phyloP scores from a whole-genome alignment of 345 rosid species.

The Moringa oleifera region DNA sequence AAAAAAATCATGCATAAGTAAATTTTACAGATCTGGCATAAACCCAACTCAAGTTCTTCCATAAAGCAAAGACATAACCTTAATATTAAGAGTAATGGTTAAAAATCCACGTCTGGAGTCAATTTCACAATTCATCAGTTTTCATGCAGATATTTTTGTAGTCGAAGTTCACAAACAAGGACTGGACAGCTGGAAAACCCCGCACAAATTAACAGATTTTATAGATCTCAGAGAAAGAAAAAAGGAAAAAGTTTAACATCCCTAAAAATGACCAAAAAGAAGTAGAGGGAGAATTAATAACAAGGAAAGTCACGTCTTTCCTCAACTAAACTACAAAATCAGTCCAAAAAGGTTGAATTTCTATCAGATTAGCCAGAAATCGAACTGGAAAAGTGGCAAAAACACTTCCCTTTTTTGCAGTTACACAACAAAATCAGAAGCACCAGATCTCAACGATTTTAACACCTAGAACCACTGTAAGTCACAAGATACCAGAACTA shows the following conservation, averaged over 20 bases:
- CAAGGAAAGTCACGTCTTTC: neutral
- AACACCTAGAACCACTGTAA: neutral
- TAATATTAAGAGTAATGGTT: too few relatives aligned
- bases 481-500: neutral
- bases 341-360: too few relatives aligned
- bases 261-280: neutral
- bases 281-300: neutral
- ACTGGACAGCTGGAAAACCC: neutral
- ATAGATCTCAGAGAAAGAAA: conserved; percentile 21
- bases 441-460: conserved; percentile 28
- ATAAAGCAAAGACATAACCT: too few relatives aligned
- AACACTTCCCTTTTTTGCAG: neutral
- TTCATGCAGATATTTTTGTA: neutral
- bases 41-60: too few relatives aligned
- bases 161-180: neutral
- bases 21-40: neutral
- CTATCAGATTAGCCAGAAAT: neutral
- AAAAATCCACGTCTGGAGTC: neutral
- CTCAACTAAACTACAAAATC: neutral
- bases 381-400: neutral
- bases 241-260: too few relatives aligned
- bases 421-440: neutral
- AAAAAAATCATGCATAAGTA: too few relatives aligned
- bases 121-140: neutral
- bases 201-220: neutral